These are phyloP conservation scores for Heteromeles arbutifolia DNA, from an alignment of 306 rosid genomes.

Conservation along the genomic window DNA sequence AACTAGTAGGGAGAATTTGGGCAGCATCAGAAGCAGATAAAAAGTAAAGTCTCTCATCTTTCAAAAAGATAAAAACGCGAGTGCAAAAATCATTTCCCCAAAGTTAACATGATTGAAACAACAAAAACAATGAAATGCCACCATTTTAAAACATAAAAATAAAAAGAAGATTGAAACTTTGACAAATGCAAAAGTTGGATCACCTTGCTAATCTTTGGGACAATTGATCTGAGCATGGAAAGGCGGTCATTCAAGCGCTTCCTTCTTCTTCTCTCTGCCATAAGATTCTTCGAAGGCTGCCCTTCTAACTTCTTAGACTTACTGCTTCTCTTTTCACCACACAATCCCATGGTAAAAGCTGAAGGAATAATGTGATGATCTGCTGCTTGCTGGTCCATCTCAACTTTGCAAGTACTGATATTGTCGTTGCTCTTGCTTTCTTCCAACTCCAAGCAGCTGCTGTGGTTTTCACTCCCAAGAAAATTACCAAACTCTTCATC, in stretches of 20 bases:
- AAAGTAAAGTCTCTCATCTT: too few species aligned
- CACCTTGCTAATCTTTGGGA: conserved; percentile 94
- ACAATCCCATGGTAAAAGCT: conserved; percentile 51
- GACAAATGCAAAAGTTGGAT: not conserved
- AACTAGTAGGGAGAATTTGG: not conserved
- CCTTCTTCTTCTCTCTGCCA: conserved; percentile 90
- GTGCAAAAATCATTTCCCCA: too few species aligned
- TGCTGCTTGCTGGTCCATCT: conserved; percentile 42
- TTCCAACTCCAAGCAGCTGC: conserved; percentile 42
- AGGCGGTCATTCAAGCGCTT: conserved; percentile 78
- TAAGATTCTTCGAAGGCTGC: conserved; percentile 85
- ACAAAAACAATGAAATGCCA: not conserved
- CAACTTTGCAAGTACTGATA: conserved; percentile 48
- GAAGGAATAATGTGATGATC: conserved; percentile 27
- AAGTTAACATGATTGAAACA: not conserved
- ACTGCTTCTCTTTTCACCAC: conserved; percentile 39
- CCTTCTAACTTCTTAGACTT: conserved; percentile 63
- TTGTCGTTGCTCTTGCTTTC: conserved; percentile 9
- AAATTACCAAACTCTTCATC: conserved; percentile 64
- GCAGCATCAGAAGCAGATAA: not conserved
- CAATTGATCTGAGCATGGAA: conserved; percentile 88
- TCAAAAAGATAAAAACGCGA: too few species aligned
- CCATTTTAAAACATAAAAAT: not conserved
- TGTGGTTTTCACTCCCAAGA: conserved; percentile 41
- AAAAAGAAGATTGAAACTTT: not conserved